Conservation (phyloP, 371 early-diverging fungal genomes). For the Saksenaea oblongispora region DNA sequence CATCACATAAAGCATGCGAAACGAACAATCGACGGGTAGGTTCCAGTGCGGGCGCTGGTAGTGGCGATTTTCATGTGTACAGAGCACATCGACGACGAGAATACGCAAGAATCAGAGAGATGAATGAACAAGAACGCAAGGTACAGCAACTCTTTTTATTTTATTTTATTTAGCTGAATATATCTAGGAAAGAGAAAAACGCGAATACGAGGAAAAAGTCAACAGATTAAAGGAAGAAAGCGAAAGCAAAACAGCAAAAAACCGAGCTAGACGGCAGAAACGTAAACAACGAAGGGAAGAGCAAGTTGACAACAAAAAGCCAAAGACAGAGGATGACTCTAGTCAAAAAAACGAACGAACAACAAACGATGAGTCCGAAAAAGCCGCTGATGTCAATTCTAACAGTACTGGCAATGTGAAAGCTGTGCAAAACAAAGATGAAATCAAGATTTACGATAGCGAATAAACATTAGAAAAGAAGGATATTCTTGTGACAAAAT, state of each 20-base stretch:
- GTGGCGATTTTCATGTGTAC: conserved; percentile 96
- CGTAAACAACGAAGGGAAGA: conserved; percentile 49
- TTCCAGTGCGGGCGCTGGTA: conserved; percentile 95
- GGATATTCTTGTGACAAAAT: neutral
- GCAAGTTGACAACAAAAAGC: conserved; percentile 30
- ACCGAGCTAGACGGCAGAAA: conserved; percentile 80
- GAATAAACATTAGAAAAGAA: neutral
- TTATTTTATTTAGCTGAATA: neutral
- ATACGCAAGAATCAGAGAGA: conserved; percentile 72
- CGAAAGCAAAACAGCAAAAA: conserved; percentile 85
- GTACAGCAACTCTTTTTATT: conserved; percentile 37
- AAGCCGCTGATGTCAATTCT: no score
- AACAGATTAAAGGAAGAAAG: conserved; percentile 60
- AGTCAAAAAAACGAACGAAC: no score
- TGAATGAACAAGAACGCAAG: conserved; percentile 78
- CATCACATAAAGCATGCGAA: neutral
- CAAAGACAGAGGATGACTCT: conserved; percentile 13
- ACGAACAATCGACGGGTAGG: conserved; percentile 37
- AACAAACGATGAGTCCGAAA: no score
- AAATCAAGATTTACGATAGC: neutral
- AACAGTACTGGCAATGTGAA: no score
- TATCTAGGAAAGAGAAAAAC: conserved; percentile 42
- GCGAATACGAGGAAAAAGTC: conserved; percentile 61
- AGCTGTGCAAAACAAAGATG: neutral
- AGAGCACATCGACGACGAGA: conserved; percentile 88